These are phyloP conservation scores for Auricularia heimuer DNA, from an alignment of 768 basidiomycete genomes.

Conservation along the genomic window DNA sequence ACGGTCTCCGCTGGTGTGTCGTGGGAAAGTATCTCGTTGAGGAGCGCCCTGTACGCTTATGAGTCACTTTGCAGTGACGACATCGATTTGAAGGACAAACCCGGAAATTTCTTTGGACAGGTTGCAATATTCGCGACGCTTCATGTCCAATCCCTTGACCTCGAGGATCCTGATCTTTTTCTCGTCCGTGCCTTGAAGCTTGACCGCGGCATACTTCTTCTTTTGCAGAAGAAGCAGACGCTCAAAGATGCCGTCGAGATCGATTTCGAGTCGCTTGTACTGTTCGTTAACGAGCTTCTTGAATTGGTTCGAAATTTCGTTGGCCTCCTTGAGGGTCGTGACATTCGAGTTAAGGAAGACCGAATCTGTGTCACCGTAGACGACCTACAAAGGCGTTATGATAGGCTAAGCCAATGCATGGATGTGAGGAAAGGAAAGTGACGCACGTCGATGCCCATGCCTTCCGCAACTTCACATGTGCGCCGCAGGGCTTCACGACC, in stretches of 20 bases:
- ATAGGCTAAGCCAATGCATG: too few species aligned
- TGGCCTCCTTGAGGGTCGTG: constrained; percentile 75
- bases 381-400: constrained; percentile 47
- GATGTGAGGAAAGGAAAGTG: not conserved
- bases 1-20: constrained; percentile 74
- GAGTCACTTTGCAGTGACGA: not conserved
- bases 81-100: constrained; percentile 29
- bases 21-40: constrained; percentile 86
- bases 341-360: constrained; percentile 97
- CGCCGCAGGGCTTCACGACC: constrained; percentile 95
- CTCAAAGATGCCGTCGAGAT: constrained; percentile 89
- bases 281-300: constrained; percentile 95
- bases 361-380: constrained; percentile 98
- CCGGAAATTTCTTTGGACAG: constrained; percentile 89
- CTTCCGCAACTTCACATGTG: constrained; percentile 87
- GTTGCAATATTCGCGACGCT: constrained; percentile 87
- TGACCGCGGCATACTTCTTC: constrained; percentile 98
- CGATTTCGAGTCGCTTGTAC: constrained; percentile 93
- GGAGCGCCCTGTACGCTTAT: constrained; percentile 52
- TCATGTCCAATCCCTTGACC: constrained; percentile 98
- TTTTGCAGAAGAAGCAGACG: constrained; percentile 89
- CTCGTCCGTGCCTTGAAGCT: constrained; percentile 71
- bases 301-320: constrained; percentile 85
- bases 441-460: constrained; percentile 76
- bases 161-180: constrained; percentile 43